phyloP scores from a whole-genome alignment of 148 eudicot species.

The Rhododendron molle region DNA sequence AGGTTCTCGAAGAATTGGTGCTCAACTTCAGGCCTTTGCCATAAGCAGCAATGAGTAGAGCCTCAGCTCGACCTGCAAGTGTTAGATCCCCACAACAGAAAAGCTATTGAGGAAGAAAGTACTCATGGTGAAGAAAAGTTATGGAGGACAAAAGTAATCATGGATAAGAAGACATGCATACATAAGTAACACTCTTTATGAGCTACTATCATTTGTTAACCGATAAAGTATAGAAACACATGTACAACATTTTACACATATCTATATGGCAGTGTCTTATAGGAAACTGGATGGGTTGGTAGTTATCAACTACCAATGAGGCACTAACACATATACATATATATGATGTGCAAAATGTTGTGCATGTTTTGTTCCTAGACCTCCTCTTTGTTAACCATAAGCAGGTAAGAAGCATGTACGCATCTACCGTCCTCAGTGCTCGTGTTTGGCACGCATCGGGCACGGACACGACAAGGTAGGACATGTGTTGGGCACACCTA shows the following conservation, averaged over 20 bases:
- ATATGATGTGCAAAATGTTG: neutral
- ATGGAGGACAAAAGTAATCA: neutral
- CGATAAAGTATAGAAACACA: neutral
- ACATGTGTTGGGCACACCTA: neutral
- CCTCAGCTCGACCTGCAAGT: conserved; percentile 83
- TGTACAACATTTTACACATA: neutral
- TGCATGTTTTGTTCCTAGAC: too few relatives aligned
- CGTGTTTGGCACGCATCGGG: neutral
- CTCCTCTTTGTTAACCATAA: neutral
- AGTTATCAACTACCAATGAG: neutral
- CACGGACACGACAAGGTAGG: neutral
- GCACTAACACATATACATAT: neutral
- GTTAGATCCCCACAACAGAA: neutral
- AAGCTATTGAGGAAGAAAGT: neutral
- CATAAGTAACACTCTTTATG: neutral
- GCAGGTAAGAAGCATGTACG: neutral
- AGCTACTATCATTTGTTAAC: neutral
- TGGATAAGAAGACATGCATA: neutral
- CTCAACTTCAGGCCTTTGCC: conserved; percentile 54
- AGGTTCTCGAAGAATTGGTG: conserved; percentile 19
- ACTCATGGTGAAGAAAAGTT: neutral
- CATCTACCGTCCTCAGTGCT: neutral
- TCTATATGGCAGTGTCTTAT: too few relatives aligned
- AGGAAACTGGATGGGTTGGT: too few relatives aligned
- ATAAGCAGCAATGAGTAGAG: conserved; percentile 78